Percentiles rank a stretch among this genome's conserved stretches.
Evolutionary conservation across 2,329 filamentous ascomycete genomes (phyloP).

Genomic region (Berkeleyomyces basicola): DNA sequence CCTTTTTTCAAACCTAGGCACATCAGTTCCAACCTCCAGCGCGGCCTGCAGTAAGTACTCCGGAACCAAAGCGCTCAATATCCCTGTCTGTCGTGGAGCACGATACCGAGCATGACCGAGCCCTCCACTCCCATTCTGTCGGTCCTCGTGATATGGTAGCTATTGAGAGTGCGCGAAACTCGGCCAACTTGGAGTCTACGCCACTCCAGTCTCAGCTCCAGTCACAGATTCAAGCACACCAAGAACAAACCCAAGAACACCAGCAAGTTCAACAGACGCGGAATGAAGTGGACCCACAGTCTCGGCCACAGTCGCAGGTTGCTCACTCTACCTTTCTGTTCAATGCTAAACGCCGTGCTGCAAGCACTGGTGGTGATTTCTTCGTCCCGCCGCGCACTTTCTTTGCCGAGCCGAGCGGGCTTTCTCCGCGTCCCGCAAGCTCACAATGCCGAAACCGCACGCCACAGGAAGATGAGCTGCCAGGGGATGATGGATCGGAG

Average conservation of each 20-base stretch:
- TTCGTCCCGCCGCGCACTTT: slow-evolving; percentile 1
- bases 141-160: slow-evolving; percentile 37
- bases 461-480: slow-evolving; percentile 20
- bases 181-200: slow-evolving; percentile 28
- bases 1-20: neutral
- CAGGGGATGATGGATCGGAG: slow-evolving; percentile 25
- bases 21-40: neutral
- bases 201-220: neutral
- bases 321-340: neutral
- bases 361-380: slow-evolving; percentile 8
- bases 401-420: slow-evolving; percentile 22
- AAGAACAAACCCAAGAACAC: slow-evolving; percentile 9
- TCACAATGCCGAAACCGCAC: slow-evolving; percentile 34
- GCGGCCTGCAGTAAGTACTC: neutral
- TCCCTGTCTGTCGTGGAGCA: slow-evolving; percentile 45
- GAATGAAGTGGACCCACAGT: neutral
- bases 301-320: neutral
- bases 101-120: slow-evolving; percentile 43
- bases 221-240: neutral
- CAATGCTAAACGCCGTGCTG: slow-evolving; percentile 8
- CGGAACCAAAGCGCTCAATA: slow-evolving; percentile 35
- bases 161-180: slow-evolving; percentile 37
- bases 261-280: neutral
- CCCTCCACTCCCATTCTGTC: slow-evolving; percentile 44
- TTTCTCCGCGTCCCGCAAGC: slow-evolving; percentile 46